Base-by-base conservation (phyloP, 1,284 basidiomycete genomes). In the Paramarasmius palmivorus region DNA sequence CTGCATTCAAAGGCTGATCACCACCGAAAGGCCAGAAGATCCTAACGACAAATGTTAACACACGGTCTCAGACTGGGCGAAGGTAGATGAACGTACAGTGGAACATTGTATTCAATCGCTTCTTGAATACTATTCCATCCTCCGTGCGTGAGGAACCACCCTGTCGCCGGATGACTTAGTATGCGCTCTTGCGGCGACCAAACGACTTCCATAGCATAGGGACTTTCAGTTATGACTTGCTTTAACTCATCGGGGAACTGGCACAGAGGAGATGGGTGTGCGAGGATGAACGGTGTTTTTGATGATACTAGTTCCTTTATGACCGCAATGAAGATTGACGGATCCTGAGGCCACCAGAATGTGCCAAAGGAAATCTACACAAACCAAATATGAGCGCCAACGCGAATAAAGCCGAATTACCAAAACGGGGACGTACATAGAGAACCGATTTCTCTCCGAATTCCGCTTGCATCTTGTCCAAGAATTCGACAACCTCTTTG, bases 1-100 rank as follows among this genome's bases (percentile, higher is more conserved):
- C 37, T 2, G 55, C 40, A 23, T 57, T 57, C n/a, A 50, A 51
- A 20, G 55, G 49, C 20, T 57, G 55, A 29, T 57, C 55, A 22
- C 41, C 48, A 12, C 41, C 35, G 20, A 50, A 46, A 12, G 55
- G 55, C 55, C 55, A 57, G 23, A 46, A 50, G 19, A 57, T 53
- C 20, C 55, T 57, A 19, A 14, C 4, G 20, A 25, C 7, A 19
- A 17, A 20, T 22, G 32, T 34, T 12, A 46, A n/a, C 42, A 20
- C 17, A 5, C n/a, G 4, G 19, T 2, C 40, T 4, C n/a, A 26
- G 15, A 15, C 26, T 4, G 1, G 2, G 29, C 1, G n/a, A n/a
- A n/a, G n/a, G n/a, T n/a, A 25, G 26, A n/a, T 10, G 10, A 38
- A 38, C 3, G 20, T 10, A 19, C 20, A 22, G 2, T 4, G 26